These are phyloP conservation scores for Phialophora expanda DNA, from an alignment of 2,329 filamentous ascomycete species.

Conservation along the genomic window DNA sequence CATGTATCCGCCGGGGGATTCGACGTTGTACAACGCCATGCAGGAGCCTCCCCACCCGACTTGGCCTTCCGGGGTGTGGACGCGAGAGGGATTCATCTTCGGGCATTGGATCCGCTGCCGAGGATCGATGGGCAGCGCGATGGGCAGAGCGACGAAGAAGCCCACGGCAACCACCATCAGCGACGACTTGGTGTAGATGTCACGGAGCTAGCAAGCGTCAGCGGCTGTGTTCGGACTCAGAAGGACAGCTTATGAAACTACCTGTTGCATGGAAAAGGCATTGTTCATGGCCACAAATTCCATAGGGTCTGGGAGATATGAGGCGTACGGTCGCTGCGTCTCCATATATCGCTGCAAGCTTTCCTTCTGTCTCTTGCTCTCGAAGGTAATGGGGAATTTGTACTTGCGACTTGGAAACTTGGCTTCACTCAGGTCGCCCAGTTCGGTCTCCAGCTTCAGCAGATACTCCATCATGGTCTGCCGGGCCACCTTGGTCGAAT, in stretches of 20 bases:
- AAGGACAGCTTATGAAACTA: conserved; percentile 8
- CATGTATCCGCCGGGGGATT: conserved; percentile 63
- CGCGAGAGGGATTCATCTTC: conserved; percentile 62
- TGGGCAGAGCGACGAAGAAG: conserved; percentile 61
- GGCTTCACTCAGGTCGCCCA: conserved; percentile 49
- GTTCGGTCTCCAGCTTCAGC: conserved; percentile 45
- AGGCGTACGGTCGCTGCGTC: conserved; percentile 65
- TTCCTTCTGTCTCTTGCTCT: conserved; percentile 47
- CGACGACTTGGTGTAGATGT: conserved; percentile 57
- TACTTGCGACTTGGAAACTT: conserved; percentile 54
- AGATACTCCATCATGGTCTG: conserved; percentile 47
- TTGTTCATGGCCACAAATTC: conserved; percentile 63
- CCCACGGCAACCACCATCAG: conserved; percentile 61
- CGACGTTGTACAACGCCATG: conserved; percentile 62
- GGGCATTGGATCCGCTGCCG: conserved; percentile 60
- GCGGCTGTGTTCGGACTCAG: not conserved
- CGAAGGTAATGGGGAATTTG: conserved; percentile 53
- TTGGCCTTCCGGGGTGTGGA: conserved; percentile 63
- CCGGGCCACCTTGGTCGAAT: conserved; percentile 50
- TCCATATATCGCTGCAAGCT: conserved; percentile 66
- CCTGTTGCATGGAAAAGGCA: conserved; percentile 54
- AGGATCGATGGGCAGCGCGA: conserved; percentile 60
- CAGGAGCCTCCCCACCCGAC: conserved; percentile 63
- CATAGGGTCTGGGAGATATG: conserved; percentile 67
- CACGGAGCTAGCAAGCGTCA: conserved; percentile 48